These are phyloP conservation scores for Cadophora luteo-olivacea DNA, from an alignment of 2,329 filamentous ascomycete species.

Conservation along the genomic window DNA sequence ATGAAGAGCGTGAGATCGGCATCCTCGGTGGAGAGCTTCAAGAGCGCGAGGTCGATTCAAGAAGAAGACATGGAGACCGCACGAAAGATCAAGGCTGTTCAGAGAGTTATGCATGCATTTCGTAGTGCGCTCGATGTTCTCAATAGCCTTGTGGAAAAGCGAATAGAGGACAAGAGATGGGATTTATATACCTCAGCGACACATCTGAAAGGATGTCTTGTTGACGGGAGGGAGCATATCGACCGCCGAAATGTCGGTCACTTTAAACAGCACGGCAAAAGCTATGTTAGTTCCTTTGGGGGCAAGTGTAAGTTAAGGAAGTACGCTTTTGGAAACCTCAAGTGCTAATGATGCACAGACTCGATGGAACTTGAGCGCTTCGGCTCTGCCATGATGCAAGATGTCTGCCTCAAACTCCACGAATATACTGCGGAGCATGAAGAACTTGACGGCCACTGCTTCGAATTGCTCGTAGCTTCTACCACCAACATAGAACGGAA, in stretches of 20 bases:
- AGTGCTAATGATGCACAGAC: slow-evolving; percentile 18
- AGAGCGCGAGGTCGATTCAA: slow-evolving; percentile 29
- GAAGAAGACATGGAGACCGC: slow-evolving; percentile 17
- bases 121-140: slow-evolving; percentile 29
- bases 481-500: not conserved
- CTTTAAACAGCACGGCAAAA: slow-evolving; percentile 16
- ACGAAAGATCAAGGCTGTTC: slow-evolving; percentile 27
- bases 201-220: slow-evolving; percentile 14
- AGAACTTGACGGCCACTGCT: slow-evolving; percentile 14
- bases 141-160: slow-evolving; percentile 22
- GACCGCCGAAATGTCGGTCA: slow-evolving; percentile 16
- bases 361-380: slow-evolving; percentile 13
- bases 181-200: slow-evolving; percentile 20
- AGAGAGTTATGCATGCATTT: slow-evolving; percentile 30
- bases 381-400: slow-evolving; percentile 22
- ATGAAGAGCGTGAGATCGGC: slow-evolving; percentile 25
- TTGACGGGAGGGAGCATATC: slow-evolving; percentile 13
- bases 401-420: slow-evolving; percentile 28
- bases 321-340: not conserved
- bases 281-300: slow-evolving; percentile 9
- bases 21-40: slow-evolving; percentile 31
- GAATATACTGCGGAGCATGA: slow-evolving; percentile 28
- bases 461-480: slow-evolving; percentile 2
- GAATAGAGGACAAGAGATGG: slow-evolving; percentile 8
- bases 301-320: slow-evolving; percentile 10